Evolutionary conservation across 108 stramenopile species (phyloP).

Genomic region (Cyclotella sp.): DNA sequence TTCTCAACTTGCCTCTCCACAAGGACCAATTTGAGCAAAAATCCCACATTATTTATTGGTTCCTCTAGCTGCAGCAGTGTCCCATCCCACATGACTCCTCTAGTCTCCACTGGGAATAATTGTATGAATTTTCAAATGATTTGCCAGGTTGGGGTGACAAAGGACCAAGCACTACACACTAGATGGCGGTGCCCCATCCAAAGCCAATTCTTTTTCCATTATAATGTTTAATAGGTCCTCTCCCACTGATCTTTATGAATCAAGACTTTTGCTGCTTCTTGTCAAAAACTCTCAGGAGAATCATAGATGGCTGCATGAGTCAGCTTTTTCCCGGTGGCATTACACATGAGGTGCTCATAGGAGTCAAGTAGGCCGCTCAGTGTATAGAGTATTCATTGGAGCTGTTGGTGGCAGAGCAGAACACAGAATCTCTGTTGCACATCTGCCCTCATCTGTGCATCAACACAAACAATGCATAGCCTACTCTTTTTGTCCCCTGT

Average conservation of each 20-base stretch:
- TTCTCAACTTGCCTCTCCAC: too few species aligned
- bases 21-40: not conserved
- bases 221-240: slow-evolving; percentile 46
- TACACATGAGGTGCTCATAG: slow-evolving; percentile 41
- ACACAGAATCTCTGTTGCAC: too few species aligned
- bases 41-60: slow-evolving; percentile 32
- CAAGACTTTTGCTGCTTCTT: slow-evolving; percentile 31
- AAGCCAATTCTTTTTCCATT: slow-evolving; percentile 40
- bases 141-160: slow-evolving; percentile 25
- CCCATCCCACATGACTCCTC: slow-evolving; percentile 33
- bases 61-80: slow-evolving; percentile 42
- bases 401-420: too few species aligned
- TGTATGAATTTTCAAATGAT: slow-evolving; percentile 47
- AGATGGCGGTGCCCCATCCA: slow-evolving; percentile 42
- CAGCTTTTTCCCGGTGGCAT: slow-evolving; percentile 42
- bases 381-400: slow-evolving; percentile 73
- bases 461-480: too few species aligned
- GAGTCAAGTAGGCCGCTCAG: slow-evolving; percentile 60
- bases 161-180: slow-evolving; percentile 50
- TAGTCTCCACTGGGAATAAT: slow-evolving; percentile 56
- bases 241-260: slow-evolving; percentile 48
- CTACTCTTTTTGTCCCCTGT: too few species aligned
- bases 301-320: slow-evolving; percentile 47
- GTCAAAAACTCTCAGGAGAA: not conserved
- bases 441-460: too few species aligned